Conservation (phyloP, 768 basidiomycete species). For the Trametes maxima region DNA sequence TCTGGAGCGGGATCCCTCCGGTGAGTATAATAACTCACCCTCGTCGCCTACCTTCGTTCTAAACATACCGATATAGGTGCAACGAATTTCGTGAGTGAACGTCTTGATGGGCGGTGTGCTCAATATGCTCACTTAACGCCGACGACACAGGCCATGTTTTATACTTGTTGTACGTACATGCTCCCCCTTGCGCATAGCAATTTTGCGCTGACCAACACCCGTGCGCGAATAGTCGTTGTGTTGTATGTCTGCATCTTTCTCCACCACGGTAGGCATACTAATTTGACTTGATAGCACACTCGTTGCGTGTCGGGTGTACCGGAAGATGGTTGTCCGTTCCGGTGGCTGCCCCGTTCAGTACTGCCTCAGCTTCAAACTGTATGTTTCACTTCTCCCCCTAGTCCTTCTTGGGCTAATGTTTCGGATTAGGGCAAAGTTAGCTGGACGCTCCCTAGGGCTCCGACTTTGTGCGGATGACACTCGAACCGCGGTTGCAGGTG, state of each 20-base stretch:
- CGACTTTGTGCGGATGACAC: neutral
- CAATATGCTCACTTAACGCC: no score
- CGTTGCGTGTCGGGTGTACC: slow-evolving; percentile 11
- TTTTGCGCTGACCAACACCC: neutral
- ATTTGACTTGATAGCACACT: neutral
- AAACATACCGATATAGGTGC: neutral
- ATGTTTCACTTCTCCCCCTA: neutral
- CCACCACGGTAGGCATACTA: neutral
- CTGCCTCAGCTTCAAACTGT: neutral
- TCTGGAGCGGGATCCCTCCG: neutral
- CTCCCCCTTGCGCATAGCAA: neutral
- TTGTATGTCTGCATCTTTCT: neutral
- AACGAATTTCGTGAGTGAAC: neutral
- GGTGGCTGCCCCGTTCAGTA: slow-evolving; percentile 1
- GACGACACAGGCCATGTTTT: neutral
- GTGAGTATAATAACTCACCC: neutral
- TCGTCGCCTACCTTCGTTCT: neutral
- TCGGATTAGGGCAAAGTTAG: neutral
- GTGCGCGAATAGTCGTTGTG: neutral
- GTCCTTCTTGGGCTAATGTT: no score
- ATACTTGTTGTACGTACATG: slow-evolving; percentile 1
- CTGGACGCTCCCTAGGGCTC: neutral
- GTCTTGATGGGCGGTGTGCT: neutral
- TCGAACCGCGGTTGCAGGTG: neutral
- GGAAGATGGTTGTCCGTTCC: slow-evolving; percentile 6